Evolutionary conservation across 192 early-diverging fungal species (phyloP).

Genomic region (Coemansia sp.): DNA sequence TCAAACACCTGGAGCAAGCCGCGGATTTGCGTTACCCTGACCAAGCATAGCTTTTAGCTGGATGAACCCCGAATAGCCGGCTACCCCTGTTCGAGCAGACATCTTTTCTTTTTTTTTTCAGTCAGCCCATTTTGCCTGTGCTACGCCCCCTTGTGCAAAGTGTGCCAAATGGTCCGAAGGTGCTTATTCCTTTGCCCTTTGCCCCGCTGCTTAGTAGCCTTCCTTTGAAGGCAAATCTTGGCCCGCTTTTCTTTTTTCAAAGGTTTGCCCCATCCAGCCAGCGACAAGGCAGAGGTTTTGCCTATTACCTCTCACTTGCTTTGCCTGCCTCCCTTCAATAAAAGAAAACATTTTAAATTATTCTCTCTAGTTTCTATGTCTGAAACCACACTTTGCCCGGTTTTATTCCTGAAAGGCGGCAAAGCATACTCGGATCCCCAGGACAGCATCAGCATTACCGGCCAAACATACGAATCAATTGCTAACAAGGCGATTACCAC

Average conservation of each 20-base stretch:
- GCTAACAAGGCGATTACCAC: background rate
- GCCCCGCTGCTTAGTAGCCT: background rate
- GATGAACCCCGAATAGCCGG: background rate
- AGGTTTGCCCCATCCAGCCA: too few species aligned
- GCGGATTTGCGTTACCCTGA: slow-evolving; percentile 52
- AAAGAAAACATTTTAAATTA: background rate
- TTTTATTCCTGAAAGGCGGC: background rate
- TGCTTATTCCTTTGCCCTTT: background rate
- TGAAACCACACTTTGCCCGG: background rate
- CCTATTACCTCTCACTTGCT: background rate
- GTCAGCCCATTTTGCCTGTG: background rate
- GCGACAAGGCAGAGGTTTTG: too few species aligned
- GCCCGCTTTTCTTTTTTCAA: background rate
- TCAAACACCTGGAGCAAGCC: slow-evolving; percentile 49
- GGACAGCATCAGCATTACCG: background rate
- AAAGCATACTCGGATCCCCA: background rate
- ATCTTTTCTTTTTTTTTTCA: background rate
- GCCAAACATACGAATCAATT: background rate
- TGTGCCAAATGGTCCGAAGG: background rate
- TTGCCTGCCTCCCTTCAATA: background rate
- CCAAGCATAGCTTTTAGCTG: background rate
- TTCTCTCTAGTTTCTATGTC: background rate
- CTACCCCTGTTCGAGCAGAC: too few species aligned
- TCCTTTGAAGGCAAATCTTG: background rate
- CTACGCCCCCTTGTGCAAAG: background rate